Evolutionary conservation across 2,329 filamentous ascomycete genomes (phyloP), one percentile per base, ranked within the genome.

Genomic region (Didymella pinodella): DNA sequence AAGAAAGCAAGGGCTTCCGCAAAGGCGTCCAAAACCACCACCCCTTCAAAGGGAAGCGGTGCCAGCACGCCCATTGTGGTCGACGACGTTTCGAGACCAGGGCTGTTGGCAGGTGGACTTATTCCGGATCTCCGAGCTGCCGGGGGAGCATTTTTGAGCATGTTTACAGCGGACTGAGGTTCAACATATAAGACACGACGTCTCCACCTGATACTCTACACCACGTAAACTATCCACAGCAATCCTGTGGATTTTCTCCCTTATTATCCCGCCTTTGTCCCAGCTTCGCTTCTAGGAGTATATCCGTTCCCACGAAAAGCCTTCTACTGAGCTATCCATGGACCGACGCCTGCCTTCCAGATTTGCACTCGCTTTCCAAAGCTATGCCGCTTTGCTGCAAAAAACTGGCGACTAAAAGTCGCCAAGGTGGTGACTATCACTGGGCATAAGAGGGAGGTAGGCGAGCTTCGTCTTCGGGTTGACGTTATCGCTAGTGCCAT

Each of bases 1-100:
- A 72, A 70, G 54, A 73, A 63, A 40, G 48, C 55, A 7, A 70
- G 50, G 40, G 63, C 32, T 8, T 41, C 48, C 2, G 45, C 53
- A 7, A 70, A 55, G 40, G 64, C 31, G 4, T 43, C 47, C 2
- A 61, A 62, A 5, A 11, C 31, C 12, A 5, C 41, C 11, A 50
- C 50, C 2, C 47, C 34, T 18, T 46, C 34, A 7, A 50, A 43
- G 6, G 41, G 50, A 16, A 50, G 34, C n/a, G 41, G 28, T n/a
- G 41, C 14, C 11, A 36, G 28, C 18, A 54, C 40, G 16, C 47
- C 46, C 0, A 59, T 54, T 4, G 20, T 36, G 26, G 25, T 43
- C 50, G 56, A 34, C 20, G 34, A 34, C 18, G 1, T 8, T 4
- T 16, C 34, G 0, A 28, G 25, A 25, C 22, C 29, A 11, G 20